phyloP scores from a whole-genome alignment of 352 stramenopile species.

The Bremia lactucae region DNA sequence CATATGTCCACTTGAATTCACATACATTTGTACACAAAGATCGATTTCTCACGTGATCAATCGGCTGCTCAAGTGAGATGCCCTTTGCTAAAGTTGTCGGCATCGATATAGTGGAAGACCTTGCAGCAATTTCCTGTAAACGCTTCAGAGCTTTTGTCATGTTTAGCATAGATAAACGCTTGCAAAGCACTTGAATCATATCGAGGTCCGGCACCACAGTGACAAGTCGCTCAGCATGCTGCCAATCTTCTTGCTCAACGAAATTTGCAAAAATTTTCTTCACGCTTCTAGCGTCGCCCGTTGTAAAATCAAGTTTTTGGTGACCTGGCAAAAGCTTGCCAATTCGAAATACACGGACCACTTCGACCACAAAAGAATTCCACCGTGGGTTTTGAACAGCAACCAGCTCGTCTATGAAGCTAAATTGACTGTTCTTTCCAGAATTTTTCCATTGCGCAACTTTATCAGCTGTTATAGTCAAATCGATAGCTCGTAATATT shows the following conservation, averaged over 20 bases:
- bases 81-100: neutral
- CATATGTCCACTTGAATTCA: constrained; percentile 24
- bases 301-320: neutral
- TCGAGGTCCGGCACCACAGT: constrained; percentile 10
- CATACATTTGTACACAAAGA: neutral
- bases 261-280: constrained; percentile 17
- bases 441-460: neutral
- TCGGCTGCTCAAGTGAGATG: constrained; percentile 1
- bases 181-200: constrained; percentile 23
- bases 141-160: constrained; percentile 52
- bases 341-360: constrained; percentile 29
- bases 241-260: constrained; percentile 35
- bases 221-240: constrained; percentile 31
- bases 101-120: neutral
- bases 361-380: constrained; percentile 45
- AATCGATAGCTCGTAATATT: constrained; percentile 25
- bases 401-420: constrained; percentile 22
- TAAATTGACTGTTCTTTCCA: constrained; percentile 1
- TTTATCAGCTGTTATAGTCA: constrained; percentile 5
- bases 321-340: neutral
- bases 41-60: constrained; percentile 25
- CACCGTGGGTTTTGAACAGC: constrained; percentile 15
- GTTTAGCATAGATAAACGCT: constrained; percentile 21
- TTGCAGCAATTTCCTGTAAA: constrained; percentile 19
- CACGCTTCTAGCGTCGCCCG: constrained; percentile 5